Percentiles rank a stretch among this genome's conserved stretches.
These are phyloP conservation scores for Eutypella sp. DNA, from an alignment of 2,329 filamentous ascomycete genomes.

Conservation along the genomic window DNA sequence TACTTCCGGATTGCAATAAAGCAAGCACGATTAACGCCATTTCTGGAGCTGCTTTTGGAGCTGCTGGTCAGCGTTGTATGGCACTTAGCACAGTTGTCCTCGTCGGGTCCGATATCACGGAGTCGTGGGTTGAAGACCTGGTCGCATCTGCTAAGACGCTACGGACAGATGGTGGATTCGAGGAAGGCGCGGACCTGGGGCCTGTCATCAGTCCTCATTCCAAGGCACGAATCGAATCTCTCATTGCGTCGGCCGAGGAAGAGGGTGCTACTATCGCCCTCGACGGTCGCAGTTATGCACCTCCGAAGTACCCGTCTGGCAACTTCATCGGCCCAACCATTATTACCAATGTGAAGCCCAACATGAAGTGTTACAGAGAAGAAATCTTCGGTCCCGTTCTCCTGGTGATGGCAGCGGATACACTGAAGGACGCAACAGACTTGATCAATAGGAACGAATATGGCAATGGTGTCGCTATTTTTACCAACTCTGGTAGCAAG, in stretches of 20 bases:
- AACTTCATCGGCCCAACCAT: conserved; percentile 84
- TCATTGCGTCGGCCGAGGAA: conserved; percentile 71
- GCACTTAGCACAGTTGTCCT: conserved; percentile 80
- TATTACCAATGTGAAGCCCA: conserved; percentile 72
- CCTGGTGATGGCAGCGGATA: conserved; percentile 74
- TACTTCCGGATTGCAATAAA: conserved; percentile 84
- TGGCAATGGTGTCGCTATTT: conserved; percentile 81
- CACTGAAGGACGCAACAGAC: conserved; percentile 73
- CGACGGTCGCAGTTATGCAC: conserved; percentile 70
- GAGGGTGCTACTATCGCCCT: conserved; percentile 78
- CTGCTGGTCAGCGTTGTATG: conserved; percentile 83
- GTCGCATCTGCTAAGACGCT: conserved; percentile 70
- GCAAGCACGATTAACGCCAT: conserved; percentile 84
- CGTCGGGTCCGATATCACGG: conserved; percentile 66
- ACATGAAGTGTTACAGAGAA: conserved; percentile 80
- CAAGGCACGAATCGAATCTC: conserved; percentile 69
- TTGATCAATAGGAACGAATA: conserved; percentile 80
- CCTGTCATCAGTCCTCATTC: conserved; percentile 77
- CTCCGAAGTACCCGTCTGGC: conserved; percentile 74
- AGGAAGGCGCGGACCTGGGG: conserved; percentile 72
- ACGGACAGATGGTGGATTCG: conserved; percentile 75
- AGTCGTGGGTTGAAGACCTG: conserved; percentile 74
- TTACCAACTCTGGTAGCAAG: conserved; percentile 72
- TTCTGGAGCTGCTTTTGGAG: conserved; percentile 77
- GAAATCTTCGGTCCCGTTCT: conserved; percentile 85